Conservation (phyloP, 139 green algal species). For the Pleodorina starrii region DNA sequence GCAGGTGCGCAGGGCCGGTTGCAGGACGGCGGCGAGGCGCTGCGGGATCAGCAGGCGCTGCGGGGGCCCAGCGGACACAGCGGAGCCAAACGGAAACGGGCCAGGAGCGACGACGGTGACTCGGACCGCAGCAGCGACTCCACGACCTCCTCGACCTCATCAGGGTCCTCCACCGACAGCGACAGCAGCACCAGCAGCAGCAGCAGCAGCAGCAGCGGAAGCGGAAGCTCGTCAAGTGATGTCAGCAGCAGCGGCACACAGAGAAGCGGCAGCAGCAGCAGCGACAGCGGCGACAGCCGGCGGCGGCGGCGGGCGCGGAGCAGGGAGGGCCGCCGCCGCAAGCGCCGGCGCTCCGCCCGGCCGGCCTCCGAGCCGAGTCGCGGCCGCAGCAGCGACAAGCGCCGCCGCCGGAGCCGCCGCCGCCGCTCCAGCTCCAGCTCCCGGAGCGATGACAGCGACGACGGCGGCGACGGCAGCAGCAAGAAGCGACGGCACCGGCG, state of each 20-base stretch:
- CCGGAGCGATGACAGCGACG: not conserved
- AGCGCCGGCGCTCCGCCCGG: not conserved
- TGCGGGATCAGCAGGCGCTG: too few species aligned
- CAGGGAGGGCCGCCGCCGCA: not conserved
- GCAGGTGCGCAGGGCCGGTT: not conserved
- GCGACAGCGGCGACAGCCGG: conserved; percentile 31
- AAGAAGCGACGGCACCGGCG: not conserved
- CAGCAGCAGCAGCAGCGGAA: conserved; percentile 39
- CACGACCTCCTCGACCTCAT: not conserved
- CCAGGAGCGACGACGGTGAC: not conserved
- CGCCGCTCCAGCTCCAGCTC: not conserved
- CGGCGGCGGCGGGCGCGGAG: not conserved
- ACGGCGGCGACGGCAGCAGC: not conserved
- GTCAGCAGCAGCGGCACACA: conserved; percentile 27
- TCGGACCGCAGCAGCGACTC: not conserved
- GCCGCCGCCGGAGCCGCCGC: not conserved
- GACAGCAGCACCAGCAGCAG: conserved; percentile 14
- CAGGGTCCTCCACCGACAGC: not conserved
- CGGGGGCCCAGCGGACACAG: too few species aligned
- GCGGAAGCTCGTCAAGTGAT: conserved; percentile 13
- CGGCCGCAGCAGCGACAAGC: not conserved
- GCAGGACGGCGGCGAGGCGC: too few species aligned
- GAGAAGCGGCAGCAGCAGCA: conserved; percentile 27
- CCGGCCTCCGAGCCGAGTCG: not conserved
- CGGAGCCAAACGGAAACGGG: not conserved